phyloP scores from a whole-genome alignment of 1,284 basidiomycete genomes.

The Microbotryomycetes sp. region DNA sequence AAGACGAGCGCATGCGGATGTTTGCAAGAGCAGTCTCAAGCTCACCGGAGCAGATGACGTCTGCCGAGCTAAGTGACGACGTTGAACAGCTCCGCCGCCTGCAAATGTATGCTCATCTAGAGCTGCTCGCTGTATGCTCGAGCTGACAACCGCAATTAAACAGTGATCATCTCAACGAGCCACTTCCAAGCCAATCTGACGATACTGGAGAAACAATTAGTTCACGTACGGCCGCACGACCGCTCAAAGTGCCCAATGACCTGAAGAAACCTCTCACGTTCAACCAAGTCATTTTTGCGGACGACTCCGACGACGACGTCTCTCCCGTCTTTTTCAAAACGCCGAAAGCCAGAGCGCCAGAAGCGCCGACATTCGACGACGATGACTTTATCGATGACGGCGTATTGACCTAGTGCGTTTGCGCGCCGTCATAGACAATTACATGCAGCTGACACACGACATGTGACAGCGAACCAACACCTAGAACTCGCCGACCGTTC shows the following conservation, averaged over 20 bases:
- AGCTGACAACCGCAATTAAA: too few relatives aligned
- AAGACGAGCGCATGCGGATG: background rate
- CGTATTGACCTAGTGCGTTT: conserved; percentile 19
- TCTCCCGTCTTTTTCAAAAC: background rate
- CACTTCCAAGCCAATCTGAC: too few relatives aligned
- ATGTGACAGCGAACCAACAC: conserved; percentile 25
- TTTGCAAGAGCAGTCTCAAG: background rate
- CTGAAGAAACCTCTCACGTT: background rate
- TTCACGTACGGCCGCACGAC: too few relatives aligned
- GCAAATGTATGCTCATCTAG: too few relatives aligned
- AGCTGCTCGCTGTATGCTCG: too few relatives aligned
- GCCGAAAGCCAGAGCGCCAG: background rate
- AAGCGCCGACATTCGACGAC: background rate
- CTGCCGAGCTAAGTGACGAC: too few relatives aligned
- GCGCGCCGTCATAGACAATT: too few relatives aligned
- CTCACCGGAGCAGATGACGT: too few relatives aligned
- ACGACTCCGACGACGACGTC: background rate
- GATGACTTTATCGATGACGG: conserved; percentile 17
- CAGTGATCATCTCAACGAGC: too few relatives aligned
- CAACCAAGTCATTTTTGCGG: background rate
- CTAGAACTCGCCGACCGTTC: conserved; percentile 6
- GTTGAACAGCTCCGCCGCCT: too few relatives aligned
- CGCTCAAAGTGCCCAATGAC: background rate
- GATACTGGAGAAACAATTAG: too few relatives aligned
- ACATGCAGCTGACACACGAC: too few relatives aligned